Evolutionary conservation across 805 yeast genomes (phyloP).

Genomic region (Priceomyces fermenticarens): DNA sequence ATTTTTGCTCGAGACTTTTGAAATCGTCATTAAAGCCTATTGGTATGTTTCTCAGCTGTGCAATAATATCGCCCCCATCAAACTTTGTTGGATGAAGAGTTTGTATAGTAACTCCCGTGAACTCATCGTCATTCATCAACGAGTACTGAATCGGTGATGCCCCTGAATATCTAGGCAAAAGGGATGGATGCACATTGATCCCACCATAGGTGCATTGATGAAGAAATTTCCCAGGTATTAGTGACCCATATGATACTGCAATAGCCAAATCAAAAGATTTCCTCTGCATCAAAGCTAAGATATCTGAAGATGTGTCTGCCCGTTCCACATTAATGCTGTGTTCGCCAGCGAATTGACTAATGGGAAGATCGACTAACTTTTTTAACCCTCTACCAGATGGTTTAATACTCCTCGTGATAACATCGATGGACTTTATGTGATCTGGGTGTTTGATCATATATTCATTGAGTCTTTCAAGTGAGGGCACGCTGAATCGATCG

Average conservation of each 20-base stretch:
- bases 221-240: conserved; percentile 68
- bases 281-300: conserved; percentile 15
- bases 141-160: conserved; percentile 88
- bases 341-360: conserved; percentile 38
- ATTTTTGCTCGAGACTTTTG: conserved; percentile 40
- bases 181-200: conserved; percentile 88
- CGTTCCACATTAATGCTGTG: conserved; percentile 38
- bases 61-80: conserved; percentile 71
- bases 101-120: conserved; percentile 86
- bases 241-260: conserved; percentile 88
- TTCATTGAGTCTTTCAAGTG: conserved; percentile 41
- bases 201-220: conserved; percentile 56
- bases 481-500: conserved; percentile 62
- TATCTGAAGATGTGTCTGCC: conserved; percentile 51
- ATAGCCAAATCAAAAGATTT: conserved; percentile 58
- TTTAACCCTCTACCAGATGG: conserved; percentile 57
- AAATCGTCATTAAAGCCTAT: conserved; percentile 46
- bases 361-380: conserved; percentile 49
- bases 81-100: conserved; percentile 85
- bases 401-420: conserved; percentile 64
- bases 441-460: conserved; percentile 11
- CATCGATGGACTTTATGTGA: conserved; percentile 44
- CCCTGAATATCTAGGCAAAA: conserved; percentile 80
- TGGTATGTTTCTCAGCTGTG: conserved; percentile 47
- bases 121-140: conserved; percentile 55